These are phyloP conservation scores for Pestalotiopsis sp. DNA, from an alignment of 2,329 filamentous ascomycete species.

Conservation along the genomic window DNA sequence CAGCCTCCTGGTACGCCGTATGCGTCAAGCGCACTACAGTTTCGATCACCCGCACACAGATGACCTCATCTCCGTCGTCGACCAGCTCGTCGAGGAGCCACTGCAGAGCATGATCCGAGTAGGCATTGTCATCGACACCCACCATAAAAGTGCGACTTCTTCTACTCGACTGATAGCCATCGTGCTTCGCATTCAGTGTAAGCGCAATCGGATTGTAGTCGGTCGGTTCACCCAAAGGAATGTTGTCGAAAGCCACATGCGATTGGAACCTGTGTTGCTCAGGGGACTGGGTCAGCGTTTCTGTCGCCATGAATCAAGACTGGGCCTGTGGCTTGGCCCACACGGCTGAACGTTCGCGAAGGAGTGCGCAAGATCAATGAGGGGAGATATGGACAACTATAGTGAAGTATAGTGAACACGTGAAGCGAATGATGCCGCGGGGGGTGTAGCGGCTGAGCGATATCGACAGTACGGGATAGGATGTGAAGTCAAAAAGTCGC, in stretches of 20 bases:
- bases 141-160: conserved; percentile 88
- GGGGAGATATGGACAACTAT: background rate
- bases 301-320: conserved; percentile 29
- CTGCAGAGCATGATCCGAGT: conserved; percentile 89
- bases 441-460: background rate
- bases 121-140: conserved; percentile 87
- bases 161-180: conserved; percentile 79
- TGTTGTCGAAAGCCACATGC: conserved; percentile 64
- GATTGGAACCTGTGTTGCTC: conserved; percentile 54
- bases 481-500: conserved; percentile 1
- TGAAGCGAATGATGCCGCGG: background rate
- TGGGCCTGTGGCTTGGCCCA: background rate
- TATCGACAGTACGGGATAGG: background rate
- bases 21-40: conserved; percentile 73
- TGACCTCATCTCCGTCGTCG: conserved; percentile 90
- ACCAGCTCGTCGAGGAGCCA: conserved; percentile 92
- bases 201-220: conserved; percentile 68
- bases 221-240: conserved; percentile 59
- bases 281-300: conserved; percentile 35
- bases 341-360: background rate
- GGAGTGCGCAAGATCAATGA: background rate
- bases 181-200: conserved; percentile 83
- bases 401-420: background rate
- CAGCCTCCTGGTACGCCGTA: conserved; percentile 75
- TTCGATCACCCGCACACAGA: conserved; percentile 86